These are phyloP conservation scores for Penicillium concentricum DNA, from an alignment of 2,329 filamentous ascomycete genomes.

Conservation along the genomic window DNA sequence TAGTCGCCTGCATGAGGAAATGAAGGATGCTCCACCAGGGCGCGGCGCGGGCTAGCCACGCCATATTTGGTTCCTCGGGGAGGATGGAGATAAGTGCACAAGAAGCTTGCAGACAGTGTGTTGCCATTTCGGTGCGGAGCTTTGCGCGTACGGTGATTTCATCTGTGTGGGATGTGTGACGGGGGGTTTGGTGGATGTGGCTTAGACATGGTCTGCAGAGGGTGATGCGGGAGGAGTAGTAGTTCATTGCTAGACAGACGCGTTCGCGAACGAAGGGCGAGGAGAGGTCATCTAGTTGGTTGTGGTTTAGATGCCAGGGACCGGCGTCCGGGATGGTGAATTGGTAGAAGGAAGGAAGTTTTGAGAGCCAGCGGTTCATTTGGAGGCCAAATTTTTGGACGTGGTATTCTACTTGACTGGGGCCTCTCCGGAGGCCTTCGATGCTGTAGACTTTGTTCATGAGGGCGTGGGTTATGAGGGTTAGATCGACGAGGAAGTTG, in stretches of 20 bases:
- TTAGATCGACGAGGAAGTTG: conserved; percentile 38
- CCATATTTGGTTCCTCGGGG: conserved; percentile 35
- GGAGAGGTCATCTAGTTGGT: conserved; percentile 14
- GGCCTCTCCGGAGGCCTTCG: conserved; percentile 31
- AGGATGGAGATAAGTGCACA: conserved; percentile 38
- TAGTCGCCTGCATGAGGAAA: conserved; percentile 45
- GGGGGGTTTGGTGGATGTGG: conserved; percentile 21
- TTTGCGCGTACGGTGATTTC: background rate
- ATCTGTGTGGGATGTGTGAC: background rate
- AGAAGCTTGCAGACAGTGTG: conserved; percentile 40
- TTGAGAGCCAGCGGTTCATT: conserved; percentile 38
- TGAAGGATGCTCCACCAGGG: conserved; percentile 48
- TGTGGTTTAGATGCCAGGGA: conserved; percentile 22
- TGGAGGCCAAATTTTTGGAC: conserved; percentile 32
- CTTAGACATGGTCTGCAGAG: conserved; percentile 45
- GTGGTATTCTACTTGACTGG: conserved; percentile 33
- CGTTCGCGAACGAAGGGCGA: conserved; percentile 29
- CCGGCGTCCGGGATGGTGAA: conserved; percentile 30
- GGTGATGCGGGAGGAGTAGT: conserved; percentile 42
- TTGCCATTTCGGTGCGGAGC: conserved; percentile 28
- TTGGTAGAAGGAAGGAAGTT: conserved; percentile 33
- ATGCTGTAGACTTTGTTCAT: conserved; percentile 43
- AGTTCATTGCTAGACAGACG: conserved; percentile 41
- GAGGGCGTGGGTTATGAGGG: conserved; percentile 37
- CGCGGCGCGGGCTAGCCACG: conserved; percentile 34